Conservation (phyloP, 2,329 filamentous ascomycete species). For the Penicillium freii region DNA sequence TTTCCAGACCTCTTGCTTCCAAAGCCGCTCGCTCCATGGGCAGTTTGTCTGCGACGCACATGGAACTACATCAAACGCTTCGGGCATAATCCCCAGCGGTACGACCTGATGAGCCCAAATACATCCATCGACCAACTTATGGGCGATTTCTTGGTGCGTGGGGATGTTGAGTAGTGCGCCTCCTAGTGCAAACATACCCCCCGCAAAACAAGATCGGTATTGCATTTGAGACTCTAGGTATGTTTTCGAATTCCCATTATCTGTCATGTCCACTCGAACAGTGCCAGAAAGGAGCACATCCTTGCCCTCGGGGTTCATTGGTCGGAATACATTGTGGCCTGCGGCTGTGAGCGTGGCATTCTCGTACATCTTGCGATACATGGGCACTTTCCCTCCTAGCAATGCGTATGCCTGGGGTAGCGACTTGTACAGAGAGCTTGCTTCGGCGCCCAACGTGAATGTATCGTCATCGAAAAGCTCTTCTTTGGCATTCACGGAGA, state of each 20-base stretch:
- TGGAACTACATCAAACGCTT: conserved; percentile 44
- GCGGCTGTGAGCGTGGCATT: conserved; percentile 44
- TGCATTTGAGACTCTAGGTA: conserved; percentile 43
- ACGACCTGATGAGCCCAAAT: conserved; percentile 55
- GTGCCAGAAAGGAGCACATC: conserved; percentile 50
- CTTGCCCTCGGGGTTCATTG: conserved; percentile 47
- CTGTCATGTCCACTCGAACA: conserved; percentile 30
- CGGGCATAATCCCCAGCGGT: conserved; percentile 55
- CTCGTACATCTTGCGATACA: conserved; percentile 59
- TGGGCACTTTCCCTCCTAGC: conserved; percentile 41
- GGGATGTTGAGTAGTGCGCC: conserved; percentile 52
- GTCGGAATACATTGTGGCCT: conserved; percentile 49
- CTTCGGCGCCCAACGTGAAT: conserved; percentile 56
- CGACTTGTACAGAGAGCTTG: conserved; percentile 59
- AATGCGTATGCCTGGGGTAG: conserved; percentile 52
- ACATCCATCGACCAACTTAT: conserved; percentile 55
- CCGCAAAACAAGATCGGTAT: conserved; percentile 55
- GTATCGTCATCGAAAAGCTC: conserved; percentile 30
- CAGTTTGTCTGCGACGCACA: conserved; percentile 42
- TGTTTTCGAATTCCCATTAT: conserved; percentile 13
- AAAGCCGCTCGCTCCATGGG: conserved; percentile 41
- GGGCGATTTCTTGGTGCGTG: conserved; percentile 50
- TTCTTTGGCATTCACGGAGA: conserved; percentile 31
- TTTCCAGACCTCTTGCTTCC: conserved; percentile 30
- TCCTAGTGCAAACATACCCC: conserved; percentile 56